These are phyloP conservation scores for Carex cristatella DNA, from an alignment of 176 grass and related monocot species.

Conservation along the genomic window DNA sequence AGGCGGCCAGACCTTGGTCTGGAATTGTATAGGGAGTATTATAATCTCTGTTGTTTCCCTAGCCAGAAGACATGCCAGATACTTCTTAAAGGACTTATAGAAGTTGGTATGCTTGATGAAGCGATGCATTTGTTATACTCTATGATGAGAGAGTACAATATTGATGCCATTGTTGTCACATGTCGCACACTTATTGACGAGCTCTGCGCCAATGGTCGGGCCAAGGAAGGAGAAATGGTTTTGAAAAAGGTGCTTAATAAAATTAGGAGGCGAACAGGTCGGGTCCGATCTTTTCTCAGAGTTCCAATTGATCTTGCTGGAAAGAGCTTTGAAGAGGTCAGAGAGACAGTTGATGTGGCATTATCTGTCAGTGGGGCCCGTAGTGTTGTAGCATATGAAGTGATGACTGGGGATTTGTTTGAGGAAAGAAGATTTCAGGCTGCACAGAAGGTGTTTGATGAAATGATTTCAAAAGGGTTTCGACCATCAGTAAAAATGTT, in stretches of 20 bases:
- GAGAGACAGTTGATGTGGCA: slow-evolving; percentile 41
- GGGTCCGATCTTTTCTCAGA: slow-evolving; percentile 41
- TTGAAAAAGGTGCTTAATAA: slow-evolving; percentile 73
- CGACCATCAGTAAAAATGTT: slow-evolving; percentile 39
- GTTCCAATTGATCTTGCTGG: slow-evolving; percentile 47
- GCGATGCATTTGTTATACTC: slow-evolving; percentile 69
- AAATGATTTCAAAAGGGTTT: slow-evolving; percentile 69
- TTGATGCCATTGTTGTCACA: slow-evolving; percentile 48
- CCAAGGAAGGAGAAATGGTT: slow-evolving; percentile 47
- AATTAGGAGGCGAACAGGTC: slow-evolving; percentile 39
- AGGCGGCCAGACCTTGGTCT: slow-evolving; percentile 45
- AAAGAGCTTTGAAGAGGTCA: slow-evolving; percentile 44
- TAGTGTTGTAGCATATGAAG: slow-evolving; percentile 46
- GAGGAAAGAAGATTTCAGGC: slow-evolving; percentile 39
- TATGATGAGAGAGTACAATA: slow-evolving; percentile 65
- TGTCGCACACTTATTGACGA: slow-evolving; percentile 52
- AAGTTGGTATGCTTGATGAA: slow-evolving; percentile 61
- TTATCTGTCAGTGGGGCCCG: slow-evolving; percentile 46
- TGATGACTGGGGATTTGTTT: slow-evolving; percentile 43
- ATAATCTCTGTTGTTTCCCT: slow-evolving; percentile 37
- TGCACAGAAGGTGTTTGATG: slow-evolving; percentile 55
- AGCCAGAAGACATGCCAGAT: slow-evolving; percentile 45
- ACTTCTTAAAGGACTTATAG: slow-evolving; percentile 51
- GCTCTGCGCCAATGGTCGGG: slow-evolving; percentile 39
- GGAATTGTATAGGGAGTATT: slow-evolving; percentile 53